Evolutionary conservation across 139 green algal genomes (phyloP).

Genomic region (Chlorella vulgaris): DNA sequence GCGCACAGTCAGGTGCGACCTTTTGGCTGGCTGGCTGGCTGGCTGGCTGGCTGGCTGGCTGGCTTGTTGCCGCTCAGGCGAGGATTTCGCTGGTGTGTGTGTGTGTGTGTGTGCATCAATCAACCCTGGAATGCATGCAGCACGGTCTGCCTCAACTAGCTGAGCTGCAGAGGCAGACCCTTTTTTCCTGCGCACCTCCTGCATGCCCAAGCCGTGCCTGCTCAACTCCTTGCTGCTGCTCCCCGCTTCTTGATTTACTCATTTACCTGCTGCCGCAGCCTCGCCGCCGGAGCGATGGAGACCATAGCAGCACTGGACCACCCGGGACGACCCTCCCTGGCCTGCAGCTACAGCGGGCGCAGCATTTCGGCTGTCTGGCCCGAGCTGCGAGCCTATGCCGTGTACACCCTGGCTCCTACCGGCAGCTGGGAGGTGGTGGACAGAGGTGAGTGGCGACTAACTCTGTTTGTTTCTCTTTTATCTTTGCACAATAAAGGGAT

Average conservation of each 20-base stretch:
- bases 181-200: no score
- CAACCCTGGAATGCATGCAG: no score
- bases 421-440: constrained; percentile 44
- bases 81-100: no score
- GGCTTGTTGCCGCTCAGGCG: no score
- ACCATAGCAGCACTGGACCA: constrained; percentile 37
- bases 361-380: constrained; percentile 42
- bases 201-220: no score
- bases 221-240: background rate
- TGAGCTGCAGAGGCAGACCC: no score
- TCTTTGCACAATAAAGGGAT: no score
- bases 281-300: constrained; percentile 16
- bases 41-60: no score
- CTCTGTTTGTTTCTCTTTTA: background rate
- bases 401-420: constrained; percentile 33
- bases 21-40: no score
- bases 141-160: no score
- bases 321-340: constrained; percentile 27
- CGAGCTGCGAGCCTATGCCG: constrained; percentile 25
- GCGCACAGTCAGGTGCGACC: constrained; percentile 27
- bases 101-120: no score
- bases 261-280: background rate
- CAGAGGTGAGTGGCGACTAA: constrained; percentile 15
- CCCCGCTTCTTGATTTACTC: background rate
- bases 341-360: constrained; percentile 28